Base-by-base conservation (phyloP, 2,329 filamentous ascomycete genomes). In the Fusarium haematococcum region DNA sequence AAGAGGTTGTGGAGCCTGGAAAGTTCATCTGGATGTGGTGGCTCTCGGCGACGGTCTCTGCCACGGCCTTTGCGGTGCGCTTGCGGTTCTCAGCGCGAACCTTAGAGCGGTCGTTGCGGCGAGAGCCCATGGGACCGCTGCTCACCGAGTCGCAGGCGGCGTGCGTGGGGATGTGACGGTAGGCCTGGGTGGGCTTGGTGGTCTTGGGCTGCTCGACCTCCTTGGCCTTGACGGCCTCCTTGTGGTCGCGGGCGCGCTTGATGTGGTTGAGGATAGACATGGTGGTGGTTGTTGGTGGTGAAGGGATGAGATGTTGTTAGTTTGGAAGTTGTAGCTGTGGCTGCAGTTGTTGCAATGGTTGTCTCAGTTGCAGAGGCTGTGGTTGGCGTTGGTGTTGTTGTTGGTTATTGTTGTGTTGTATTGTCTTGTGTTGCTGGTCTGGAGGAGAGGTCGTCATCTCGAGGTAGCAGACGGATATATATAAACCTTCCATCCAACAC, bases 131-230 rank as follows among this genome's bases (percentile, higher is more conserved):
- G 11, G 89, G 89, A 4, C 88, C 88, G 33, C 86, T 87, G 25
- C 85, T 83, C 50, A 91, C 81, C 50, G 90, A 89, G 80, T 92
- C 90, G 14, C 85, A 79, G 54, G 88, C 89, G 32, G 90, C 90
- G 78, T 92, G 91, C 16, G 85, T 91, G n/a, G 90, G 89, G 23
- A 90, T 81, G 78, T 92, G 90, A 62, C 83, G 87, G 80, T 92
- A 92, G 14, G 87, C 84, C n/a, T 82, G 71, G 63, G 73, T 64
- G 16, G 68, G 67, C 41, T 81, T 78, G 70, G 86, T 85, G 48
- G 81, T 78, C 61, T 87, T 86, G 43, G 85, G 81, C 75, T 87
- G 85, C 74, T 87, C 86, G 48, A 82, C 84, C 68, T 85, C 78
- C 76, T 88, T 87, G 50, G 84, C 83, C 43, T 84, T 88, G 68